Conservation (phyloP, 2,329 filamentous ascomycete species). For the Colletotrichum tamarilloi region DNA sequence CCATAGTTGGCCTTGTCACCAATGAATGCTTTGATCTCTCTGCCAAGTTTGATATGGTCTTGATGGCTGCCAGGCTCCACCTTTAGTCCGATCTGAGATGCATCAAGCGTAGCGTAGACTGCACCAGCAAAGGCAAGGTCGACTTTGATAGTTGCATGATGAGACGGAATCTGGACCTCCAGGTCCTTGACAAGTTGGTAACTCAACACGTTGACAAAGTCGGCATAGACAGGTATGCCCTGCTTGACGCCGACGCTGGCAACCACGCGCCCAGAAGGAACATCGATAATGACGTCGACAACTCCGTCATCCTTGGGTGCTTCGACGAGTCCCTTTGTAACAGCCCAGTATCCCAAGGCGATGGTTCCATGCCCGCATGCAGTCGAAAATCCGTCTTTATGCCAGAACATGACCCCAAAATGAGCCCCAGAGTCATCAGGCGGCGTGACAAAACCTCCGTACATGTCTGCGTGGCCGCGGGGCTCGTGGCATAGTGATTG, state of each 20-base stretch:
- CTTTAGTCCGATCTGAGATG: conserved; percentile 2
- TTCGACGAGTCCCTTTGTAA: conserved; percentile 24
- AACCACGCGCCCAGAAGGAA: conserved; percentile 19
- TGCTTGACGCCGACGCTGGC: not conserved
- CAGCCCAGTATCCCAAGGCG: conserved; percentile 42
- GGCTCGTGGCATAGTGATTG: conserved; percentile 34
- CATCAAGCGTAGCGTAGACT: conserved; percentile 24
- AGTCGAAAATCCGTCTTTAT: conserved; percentile 43
- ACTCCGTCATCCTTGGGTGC: not conserved
- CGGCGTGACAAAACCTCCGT: conserved; percentile 40
- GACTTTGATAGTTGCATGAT: not conserved
- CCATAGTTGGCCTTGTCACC: conserved; percentile 5
- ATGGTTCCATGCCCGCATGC: conserved; percentile 43
- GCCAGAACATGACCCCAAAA: conserved; percentile 43
- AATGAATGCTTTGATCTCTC: conserved; percentile 26
- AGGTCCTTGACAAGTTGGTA: conserved; percentile 11
- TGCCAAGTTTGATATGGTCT: conserved; percentile 16
- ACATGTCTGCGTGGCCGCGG: conserved; percentile 40
- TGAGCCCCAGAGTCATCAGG: conserved; percentile 38
- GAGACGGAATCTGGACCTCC: not conserved
- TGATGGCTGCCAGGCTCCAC: conserved; percentile 3
- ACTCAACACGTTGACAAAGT: conserved; percentile 28
- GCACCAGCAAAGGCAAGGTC: conserved; percentile 25
- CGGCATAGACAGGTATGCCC: conserved; percentile 7
- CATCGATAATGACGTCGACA: conserved; percentile 28